phyloP scores from a whole-genome alignment of 805 yeast species.

The Suhomyces sp. region DNA sequence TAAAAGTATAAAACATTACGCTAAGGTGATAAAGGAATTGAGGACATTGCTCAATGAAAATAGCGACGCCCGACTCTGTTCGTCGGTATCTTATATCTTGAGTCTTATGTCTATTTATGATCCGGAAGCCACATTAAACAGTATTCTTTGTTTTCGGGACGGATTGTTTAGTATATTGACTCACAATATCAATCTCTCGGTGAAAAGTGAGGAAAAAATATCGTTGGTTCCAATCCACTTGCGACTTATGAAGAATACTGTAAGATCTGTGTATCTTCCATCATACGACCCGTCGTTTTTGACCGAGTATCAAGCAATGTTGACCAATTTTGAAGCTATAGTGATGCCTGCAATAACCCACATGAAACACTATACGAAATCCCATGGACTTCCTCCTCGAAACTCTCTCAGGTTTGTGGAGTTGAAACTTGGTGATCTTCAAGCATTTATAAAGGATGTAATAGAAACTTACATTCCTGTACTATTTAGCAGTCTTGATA shows the following conservation, averaged over 20 bases:
- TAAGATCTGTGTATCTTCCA: slow-evolving; percentile 34
- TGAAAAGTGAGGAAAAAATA: slow-evolving; percentile 10
- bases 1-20: slow-evolving; percentile 36
- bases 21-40: slow-evolving; percentile 33
- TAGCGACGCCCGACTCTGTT: slow-evolving; percentile 28
- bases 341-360: background rate
- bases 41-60: slow-evolving; percentile 26
- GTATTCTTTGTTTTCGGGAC: slow-evolving; percentile 38
- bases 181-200: slow-evolving; percentile 17
- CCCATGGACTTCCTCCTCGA: background rate
- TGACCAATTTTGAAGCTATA: slow-evolving; percentile 22
- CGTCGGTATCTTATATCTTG: slow-evolving; percentile 35
- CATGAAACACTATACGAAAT: background rate
- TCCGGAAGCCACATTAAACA: slow-evolving; percentile 38
- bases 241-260: slow-evolving; percentile 33
- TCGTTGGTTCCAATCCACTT: slow-evolving; percentile 31
- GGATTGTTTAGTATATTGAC: slow-evolving; percentile 38
- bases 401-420: slow-evolving; percentile 15
- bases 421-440: slow-evolving; percentile 22
- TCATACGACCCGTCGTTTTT: slow-evolving; percentile 33
- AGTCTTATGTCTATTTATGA: slow-evolving; percentile 42
- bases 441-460: slow-evolving; percentile 21
- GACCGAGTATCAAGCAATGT: slow-evolving; percentile 24
- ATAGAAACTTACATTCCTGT: slow-evolving; percentile 27
- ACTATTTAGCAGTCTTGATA: slow-evolving; percentile 18